A percentile compares a stretch with the other conserved stretches of the same genome.
phyloP scores from a whole-genome alignment of 2,329 filamentous ascomycete species.

The Pestalotiopsis sp. region DNA sequence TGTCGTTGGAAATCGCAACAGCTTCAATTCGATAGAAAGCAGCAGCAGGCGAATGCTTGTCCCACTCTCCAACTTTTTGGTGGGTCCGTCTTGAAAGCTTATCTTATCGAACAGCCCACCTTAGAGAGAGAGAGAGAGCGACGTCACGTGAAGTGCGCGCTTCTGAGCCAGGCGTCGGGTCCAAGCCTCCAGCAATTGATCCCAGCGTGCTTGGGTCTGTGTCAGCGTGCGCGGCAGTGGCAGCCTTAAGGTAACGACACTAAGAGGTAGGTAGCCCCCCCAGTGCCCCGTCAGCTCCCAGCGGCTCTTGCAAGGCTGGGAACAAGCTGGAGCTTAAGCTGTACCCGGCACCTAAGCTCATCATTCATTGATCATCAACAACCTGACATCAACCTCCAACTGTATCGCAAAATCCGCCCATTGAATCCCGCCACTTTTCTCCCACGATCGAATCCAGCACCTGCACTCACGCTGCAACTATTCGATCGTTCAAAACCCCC shows the following conservation, averaged over 20 bases:
- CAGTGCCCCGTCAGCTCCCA: not conserved
- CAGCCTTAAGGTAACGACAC: not conserved
- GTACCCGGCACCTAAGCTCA: not conserved
- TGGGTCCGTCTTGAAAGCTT: not conserved
- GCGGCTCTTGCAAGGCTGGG: conserved; percentile 15
- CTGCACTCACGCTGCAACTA: not conserved
- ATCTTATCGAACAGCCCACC: conserved; percentile 9
- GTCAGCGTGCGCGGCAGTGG: conserved; percentile 5
- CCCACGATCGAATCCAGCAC: not conserved
- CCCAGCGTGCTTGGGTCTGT: not conserved
- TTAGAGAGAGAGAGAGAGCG: not conserved
- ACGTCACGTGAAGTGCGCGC: not conserved
- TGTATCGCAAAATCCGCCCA: not conserved
- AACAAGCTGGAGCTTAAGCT: conserved; percentile 5
- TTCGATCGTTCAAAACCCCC: not conserved
- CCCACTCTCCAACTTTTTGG: conserved; percentile 15
- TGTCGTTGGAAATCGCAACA: not conserved
- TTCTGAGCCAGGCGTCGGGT: not conserved
- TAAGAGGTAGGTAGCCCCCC: not conserved
- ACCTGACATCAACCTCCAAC: not conserved
- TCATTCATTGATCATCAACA: not conserved
- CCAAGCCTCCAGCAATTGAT: not conserved
- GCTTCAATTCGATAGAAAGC: not conserved
- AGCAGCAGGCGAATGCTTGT: not conserved
- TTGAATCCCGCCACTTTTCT: not conserved